Evolutionary conservation across 805 yeast species (phyloP), one percentile per base, ranked within the genome.

Genomic region (Candida nitratophila): DNA sequence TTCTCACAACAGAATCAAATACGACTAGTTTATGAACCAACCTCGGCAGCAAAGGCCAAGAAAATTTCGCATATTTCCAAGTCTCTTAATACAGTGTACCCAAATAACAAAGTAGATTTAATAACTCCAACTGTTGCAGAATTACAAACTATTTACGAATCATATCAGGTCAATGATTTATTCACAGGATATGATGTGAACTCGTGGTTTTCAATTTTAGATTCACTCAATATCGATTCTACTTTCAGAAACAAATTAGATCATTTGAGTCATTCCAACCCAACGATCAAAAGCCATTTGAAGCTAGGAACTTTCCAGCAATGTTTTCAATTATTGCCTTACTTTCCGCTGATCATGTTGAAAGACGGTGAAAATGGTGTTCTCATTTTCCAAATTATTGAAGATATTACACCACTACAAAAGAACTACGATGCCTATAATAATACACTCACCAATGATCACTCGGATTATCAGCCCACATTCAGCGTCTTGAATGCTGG

Each of bases 161-260:
- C 78, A 8, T 77, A 86, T 52, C 52, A 58, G 5, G 63, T 56
- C 6, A 45, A 55, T 1, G 71, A 62, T 3, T 52, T 57, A 32
- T 74, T 76, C 49, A 74, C 74, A 35, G 37, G 37, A 7, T 34
- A 34, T 12, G 81, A 79, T 48, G 55, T 70, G 22, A 82, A 80
- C 40, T 50, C 60, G 3, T 89, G 96, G 96, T 88, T 88, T 60
- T 83, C 85, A 1, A 66, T 79, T 1, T 59, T 88, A 14, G 95
- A 87, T 52, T 54, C 73, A 1, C 60, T 86, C 22, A 77, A 78
- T 0, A 52, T 79, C 5, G 71, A 73, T 48, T 57, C 71, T 0
- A 53, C 52, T 1, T 69, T 81, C 46, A 62, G 83, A 42, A 71
- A 70, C 20, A 65, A 65, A 40, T 56, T 82, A 44, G 73, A 70